Evolutionary conservation across 106 monocot species (phyloP).

Genomic region (Dendrobium huoshanense): DNA sequence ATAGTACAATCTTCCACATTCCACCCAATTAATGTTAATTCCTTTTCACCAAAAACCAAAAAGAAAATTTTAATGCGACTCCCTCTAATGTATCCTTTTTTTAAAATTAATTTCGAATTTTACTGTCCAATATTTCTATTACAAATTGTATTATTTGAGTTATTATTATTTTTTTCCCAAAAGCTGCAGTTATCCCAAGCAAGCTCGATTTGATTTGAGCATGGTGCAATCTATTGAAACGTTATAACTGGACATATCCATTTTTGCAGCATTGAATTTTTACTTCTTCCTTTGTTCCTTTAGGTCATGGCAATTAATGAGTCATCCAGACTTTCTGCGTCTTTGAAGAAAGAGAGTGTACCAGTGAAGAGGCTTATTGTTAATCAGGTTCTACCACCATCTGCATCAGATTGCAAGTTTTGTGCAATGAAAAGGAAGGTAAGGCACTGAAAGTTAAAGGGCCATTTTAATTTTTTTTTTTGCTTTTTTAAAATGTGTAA

Average conservation of each 20-base stretch:
- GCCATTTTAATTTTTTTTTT: neutral
- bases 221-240: neutral
- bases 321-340: constrained; percentile 80
- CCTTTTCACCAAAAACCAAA: neutral
- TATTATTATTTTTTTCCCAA: neutral
- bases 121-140: neutral
- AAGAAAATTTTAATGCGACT: neutral
- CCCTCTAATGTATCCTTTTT: neutral
- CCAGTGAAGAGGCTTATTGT: constrained; percentile 85
- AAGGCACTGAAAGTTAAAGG: neutral
- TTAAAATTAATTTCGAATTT: neutral
- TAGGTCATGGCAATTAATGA: constrained; percentile 94
- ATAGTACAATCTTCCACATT: constrained; percentile 7
- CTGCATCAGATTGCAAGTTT: constrained; percentile 94
- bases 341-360: constrained; percentile 88
- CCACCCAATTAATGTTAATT: neutral
- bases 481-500: too few relatives aligned
- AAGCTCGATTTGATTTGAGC: neutral
- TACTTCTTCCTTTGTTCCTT: neutral
- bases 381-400: constrained; percentile 90
- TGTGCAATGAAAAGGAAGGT: constrained; percentile 96
- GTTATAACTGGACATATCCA: neutral
- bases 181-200: neutral
- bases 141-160: neutral
- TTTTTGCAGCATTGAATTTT: neutral